Evolutionary conservation across 139 green algal genomes (phyloP).

Genomic region (Coelastrella sp.): DNA sequence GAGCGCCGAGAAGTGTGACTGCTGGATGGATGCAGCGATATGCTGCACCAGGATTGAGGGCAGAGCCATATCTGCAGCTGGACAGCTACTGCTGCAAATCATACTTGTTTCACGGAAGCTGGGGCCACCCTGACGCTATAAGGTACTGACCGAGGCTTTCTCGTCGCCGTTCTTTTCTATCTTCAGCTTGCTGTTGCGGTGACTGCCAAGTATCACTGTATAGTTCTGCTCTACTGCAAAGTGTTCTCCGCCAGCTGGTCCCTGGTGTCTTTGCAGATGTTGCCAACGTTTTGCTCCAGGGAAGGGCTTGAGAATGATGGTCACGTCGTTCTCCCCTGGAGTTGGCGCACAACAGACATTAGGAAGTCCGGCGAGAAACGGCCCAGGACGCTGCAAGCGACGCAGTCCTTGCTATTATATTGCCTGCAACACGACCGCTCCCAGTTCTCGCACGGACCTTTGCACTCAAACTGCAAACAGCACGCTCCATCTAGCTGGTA

Average conservation of each 20-base stretch:
- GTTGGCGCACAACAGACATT: neutral
- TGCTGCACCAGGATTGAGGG: neutral
- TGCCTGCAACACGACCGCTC: neutral
- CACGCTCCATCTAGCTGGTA: conserved; percentile 60
- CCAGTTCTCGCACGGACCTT: conserved; percentile 56
- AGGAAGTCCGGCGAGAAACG: neutral
- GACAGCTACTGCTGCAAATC: no score
- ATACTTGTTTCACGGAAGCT: no score
- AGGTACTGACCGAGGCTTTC: conserved; percentile 44
- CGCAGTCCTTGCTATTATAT: neutral
- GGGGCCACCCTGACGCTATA: no score
- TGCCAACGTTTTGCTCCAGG: conserved; percentile 82
- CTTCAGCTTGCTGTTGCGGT: conserved; percentile 89
- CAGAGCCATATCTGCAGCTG: no score
- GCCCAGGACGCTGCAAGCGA: neutral
- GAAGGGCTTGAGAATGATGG: conserved; percentile 81
- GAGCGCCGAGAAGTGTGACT: neutral
- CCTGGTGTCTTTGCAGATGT: conserved; percentile 56
- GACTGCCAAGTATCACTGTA: conserved; percentile 90
- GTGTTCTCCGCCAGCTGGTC: conserved; percentile 20
- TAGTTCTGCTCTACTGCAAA: conserved; percentile 77
- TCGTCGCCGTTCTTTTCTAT: conserved; percentile 82
- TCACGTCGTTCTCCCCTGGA: conserved; percentile 84
- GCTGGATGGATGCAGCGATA: neutral
- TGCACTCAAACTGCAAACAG: conserved; percentile 80